Evolutionary conservation across 2,329 filamentous ascomycete genomes (phyloP), one percentile per base, ranked within the genome.

Genomic region (Fonsecaea monophora): DNA sequence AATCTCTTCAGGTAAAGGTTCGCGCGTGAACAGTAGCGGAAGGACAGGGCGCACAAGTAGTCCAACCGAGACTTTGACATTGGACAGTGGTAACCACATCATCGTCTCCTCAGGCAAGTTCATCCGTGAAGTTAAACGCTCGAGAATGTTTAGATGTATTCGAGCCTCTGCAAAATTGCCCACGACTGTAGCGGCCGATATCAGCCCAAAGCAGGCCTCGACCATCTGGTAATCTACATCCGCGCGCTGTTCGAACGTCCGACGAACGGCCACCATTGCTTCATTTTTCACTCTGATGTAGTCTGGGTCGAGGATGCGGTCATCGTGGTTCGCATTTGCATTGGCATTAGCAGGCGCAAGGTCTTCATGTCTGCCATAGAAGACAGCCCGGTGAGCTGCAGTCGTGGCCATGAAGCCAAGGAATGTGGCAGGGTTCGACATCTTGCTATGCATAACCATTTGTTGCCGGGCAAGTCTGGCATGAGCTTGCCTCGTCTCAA

Each of bases 351-450:
- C 70, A 9, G 70, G 66, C n/a, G 71, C 69, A 2, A 73, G 60
- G 64, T 74, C 74, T 45, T 68, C 65, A 59, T 74, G 72, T 50
- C 71, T 67, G 18, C 73, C 73, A 21, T 73, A 69, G 13, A 79
- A 64, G 21, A 77, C 72, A 13, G 78, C 78, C 68, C 75, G 73
- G 68, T 80, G 79, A 34, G 78, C 78, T 53, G 79, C 78, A 34
- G 75, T 75, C 64, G 79, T 77, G 42, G 73, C 75, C 77, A 80
- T 78, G 21, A 79, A 70, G 37, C 77, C 76, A 55, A 78, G 78
- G 65, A 80, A 80, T 48, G 74, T 76, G 9, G 77, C 77, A 4
- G 76, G 71, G 57, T 77, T 77, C 3, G 75, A 75, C 42, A 77
- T 75, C n/a, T 76, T 74, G 18, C 73, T 74, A 58, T 73, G 71